Percentiles rank a stretch among this genome's conserved stretches.
phyloP scores from a whole-genome alignment of 192 early-diverging fungal species.

The Linnemannia zychae region DNA sequence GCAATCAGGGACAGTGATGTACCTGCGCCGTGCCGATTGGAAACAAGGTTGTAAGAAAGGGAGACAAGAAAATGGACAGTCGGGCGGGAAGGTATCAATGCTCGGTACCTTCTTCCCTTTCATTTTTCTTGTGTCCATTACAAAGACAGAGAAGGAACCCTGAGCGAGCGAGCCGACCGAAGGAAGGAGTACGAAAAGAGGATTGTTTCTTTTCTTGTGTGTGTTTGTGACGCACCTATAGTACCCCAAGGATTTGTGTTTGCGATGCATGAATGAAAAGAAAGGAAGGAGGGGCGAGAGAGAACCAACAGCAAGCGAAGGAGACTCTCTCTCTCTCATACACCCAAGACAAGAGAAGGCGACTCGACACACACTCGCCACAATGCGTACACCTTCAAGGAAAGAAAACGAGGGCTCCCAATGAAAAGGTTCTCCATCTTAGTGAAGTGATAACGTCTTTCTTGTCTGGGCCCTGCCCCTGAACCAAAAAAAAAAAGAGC shows the following conservation, averaged over 20 bases:
- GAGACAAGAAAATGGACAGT: too few relatives aligned
- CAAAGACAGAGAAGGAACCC: too few relatives aligned
- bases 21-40: too few relatives aligned
- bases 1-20: too few relatives aligned
- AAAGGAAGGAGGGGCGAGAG: not conserved
- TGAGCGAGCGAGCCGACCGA: too few relatives aligned
- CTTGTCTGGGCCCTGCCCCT: slow-evolving; percentile 4
- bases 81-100: not conserved
- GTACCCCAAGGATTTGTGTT: not conserved
- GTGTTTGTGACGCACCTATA: not conserved
- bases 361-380: too few relatives aligned
- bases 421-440: not conserved
- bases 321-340: too few relatives aligned
- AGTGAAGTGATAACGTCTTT: not conserved
- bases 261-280: not conserved
- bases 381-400: too few relatives aligned
- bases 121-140: too few relatives aligned
- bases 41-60: too few relatives aligned
- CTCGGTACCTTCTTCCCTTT: not conserved
- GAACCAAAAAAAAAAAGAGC: not conserved
- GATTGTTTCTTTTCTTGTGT: not conserved
- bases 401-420: slow-evolving; percentile 6
- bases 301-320: not conserved
- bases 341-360: too few relatives aligned
- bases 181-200: not conserved